phyloP scores from a whole-genome alignment of 2,329 filamentous ascomycete species.

The Cyphellophora europaea region DNA sequence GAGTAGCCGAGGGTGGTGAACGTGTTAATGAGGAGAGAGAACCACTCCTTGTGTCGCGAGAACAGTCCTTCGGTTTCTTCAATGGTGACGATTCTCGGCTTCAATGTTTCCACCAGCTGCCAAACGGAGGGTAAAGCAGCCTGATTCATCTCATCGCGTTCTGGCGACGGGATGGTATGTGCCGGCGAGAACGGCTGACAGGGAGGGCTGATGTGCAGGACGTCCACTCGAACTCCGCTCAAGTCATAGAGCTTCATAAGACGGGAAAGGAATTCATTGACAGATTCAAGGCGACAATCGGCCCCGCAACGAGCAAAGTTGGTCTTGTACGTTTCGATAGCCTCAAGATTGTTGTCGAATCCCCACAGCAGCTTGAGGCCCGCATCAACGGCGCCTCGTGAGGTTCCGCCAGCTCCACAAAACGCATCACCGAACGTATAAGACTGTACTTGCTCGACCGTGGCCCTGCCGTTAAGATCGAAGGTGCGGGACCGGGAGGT shows the following conservation, averaged over 20 bases:
- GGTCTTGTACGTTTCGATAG: slow-evolving; percentile 46
- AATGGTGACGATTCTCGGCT: slow-evolving; percentile 62
- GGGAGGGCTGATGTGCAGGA: slow-evolving; percentile 67
- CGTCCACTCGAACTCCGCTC: slow-evolving; percentile 45
- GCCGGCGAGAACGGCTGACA: slow-evolving; percentile 69
- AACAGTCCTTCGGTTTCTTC: slow-evolving; percentile 70
- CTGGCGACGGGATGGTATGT: slow-evolving; percentile 48
- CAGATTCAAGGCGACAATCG: slow-evolving; percentile 19
- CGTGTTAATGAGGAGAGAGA: slow-evolving; percentile 52
- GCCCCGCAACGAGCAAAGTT: slow-evolving; percentile 45
- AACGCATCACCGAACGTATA: slow-evolving; percentile 67
- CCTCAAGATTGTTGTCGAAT: slow-evolving; percentile 53
- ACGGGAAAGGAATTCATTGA: slow-evolving; percentile 35
- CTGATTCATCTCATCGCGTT: slow-evolving; percentile 59
- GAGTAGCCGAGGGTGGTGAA: slow-evolving; percentile 60
- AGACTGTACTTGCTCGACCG: slow-evolving; percentile 15
- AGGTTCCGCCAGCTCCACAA: slow-evolving; percentile 63
- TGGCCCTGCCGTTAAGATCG: not conserved
- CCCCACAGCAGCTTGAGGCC: slow-evolving; percentile 53
- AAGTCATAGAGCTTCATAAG: slow-evolving; percentile 40
- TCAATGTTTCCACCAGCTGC: slow-evolving; percentile 46
- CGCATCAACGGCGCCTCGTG: slow-evolving; percentile 50
- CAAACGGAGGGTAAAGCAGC: slow-evolving; percentile 41
- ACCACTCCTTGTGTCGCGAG: slow-evolving; percentile 44
- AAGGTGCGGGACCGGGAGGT: not conserved